Evolutionary conservation across 495 filamentous ascomycete genomes (phyloP), one percentile per base, ranked within the genome.

Genomic region (Aspergillus carlsbadensis): DNA sequence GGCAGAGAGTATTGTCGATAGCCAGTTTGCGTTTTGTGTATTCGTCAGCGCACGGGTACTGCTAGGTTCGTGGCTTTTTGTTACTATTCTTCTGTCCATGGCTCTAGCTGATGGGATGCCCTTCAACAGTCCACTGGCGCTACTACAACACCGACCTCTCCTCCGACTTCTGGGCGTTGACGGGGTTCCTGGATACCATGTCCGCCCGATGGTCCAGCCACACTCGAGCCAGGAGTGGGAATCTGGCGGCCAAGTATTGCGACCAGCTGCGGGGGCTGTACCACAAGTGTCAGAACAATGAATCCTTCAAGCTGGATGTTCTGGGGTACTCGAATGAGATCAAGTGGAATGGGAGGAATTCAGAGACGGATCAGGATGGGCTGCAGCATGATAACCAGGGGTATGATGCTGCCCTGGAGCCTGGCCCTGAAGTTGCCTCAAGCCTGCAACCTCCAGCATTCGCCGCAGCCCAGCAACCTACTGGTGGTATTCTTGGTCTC

Each of bases 21-120:
- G 40, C 52, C 52, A 45, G 29, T 54, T 54, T 17, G 31, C 40
- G 3, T 54, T 54, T 13, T 54, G 52, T 10, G 52, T 54, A 3
- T 47, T 29, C 8, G 26, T 29, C 26, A 29, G 26, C 8, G 26
- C 26, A 8, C 3, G 26, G 8, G 26, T 15, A 3, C 35, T 37
- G 5, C 11, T 37, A 8, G 26, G 26, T 29, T 4, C 4, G 26
- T 29, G 3, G 26, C 8, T 8, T 29, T 29, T 29, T 4, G 26
- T 8, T n/a, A n/a, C n/a, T n/a, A n/a, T n/a, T n/a, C n/a, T n/a
- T n/a, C n/a, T n/a, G n/a, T n/a, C n/a, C n/a, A n/a, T n/a, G n/a
- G n/a, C 8, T 29, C 26, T 29, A 4, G 26, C 26, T 29, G 26
- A 29, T 29, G 8, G 26, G 8, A 29, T 29, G 8, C 8, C 8